Evolutionary conservation across 1,284 basidiomycete species (phyloP).

Genomic region (Trametes versicolor): DNA sequence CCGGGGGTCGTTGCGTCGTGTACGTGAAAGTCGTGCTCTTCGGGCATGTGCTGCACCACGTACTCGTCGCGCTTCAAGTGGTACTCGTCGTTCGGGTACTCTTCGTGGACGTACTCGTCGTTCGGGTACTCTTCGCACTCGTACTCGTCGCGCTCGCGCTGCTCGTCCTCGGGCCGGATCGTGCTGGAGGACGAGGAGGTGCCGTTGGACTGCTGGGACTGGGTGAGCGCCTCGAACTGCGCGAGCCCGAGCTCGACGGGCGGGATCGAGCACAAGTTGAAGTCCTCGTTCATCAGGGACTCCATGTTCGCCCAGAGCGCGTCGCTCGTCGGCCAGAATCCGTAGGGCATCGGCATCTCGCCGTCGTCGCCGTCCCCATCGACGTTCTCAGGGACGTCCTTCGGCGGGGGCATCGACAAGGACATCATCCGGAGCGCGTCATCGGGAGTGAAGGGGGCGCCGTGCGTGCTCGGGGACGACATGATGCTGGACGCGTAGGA

Average conservation of each 20-base stretch:
- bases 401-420: conserved; percentile 30
- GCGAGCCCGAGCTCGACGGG: conserved; percentile 56
- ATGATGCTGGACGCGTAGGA: conserved; percentile 36
- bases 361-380: conserved; percentile 31
- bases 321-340: conserved; percentile 45
- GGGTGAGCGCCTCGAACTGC: conserved; percentile 38
- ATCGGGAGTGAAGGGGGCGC: conserved; percentile 42
- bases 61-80: background rate
- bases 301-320: conserved; percentile 42
- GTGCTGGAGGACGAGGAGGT: conserved; percentile 24
- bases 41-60: conserved; percentile 25
- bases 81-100: conserved; percentile 10
- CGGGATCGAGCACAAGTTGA: conserved; percentile 56
- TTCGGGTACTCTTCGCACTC: conserved; percentile 10
- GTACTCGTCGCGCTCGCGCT: conserved; percentile 15
- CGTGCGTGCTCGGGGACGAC: conserved; percentile 38
- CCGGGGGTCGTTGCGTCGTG: conserved; percentile 38
- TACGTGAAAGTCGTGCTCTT: conserved; percentile 42
- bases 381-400: conserved; percentile 38
- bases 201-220: conserved; percentile 13
- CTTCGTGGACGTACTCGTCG: conserved; percentile 15
- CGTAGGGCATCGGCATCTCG: conserved; percentile 41
- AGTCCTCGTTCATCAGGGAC: conserved; percentile 55
- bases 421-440: conserved; percentile 41
- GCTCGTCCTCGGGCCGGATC: conserved; percentile 26